Conservation (phyloP, 257 asterid genomes). For the Nemophila menziesii region DNA sequence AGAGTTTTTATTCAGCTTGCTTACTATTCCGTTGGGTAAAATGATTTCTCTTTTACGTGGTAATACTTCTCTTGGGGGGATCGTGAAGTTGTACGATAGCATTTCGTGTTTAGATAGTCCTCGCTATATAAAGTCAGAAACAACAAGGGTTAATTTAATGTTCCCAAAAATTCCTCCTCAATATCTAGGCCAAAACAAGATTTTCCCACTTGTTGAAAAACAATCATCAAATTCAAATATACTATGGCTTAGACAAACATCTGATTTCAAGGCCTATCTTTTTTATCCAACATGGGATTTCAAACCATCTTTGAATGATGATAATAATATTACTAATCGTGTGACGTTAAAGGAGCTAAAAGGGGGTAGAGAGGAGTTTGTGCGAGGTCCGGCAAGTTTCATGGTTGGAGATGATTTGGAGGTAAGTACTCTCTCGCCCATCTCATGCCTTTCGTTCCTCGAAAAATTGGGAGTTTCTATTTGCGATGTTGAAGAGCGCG, state of each 20-base stretch:
- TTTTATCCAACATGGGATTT: too few relatives aligned
- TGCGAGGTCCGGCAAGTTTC: background rate
- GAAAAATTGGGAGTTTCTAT: background rate
- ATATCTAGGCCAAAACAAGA: background rate
- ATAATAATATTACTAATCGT: too few relatives aligned
- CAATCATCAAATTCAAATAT: background rate
- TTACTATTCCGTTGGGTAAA: constrained; percentile 10
- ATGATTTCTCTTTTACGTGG: background rate
- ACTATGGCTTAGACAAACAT: too few relatives aligned
- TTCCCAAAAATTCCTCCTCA: background rate
- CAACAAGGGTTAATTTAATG: background rate
- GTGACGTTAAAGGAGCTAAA: too few relatives aligned
- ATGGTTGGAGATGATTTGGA: background rate
- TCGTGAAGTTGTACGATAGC: constrained; percentile 1
- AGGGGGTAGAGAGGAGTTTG: background rate
- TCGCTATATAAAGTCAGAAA: background rate
- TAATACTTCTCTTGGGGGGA: background rate
- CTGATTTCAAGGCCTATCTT: background rate
- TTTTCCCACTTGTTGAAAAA: background rate
- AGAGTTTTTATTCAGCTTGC: constrained; percentile 1
- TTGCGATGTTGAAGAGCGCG: background rate
- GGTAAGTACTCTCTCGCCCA: background rate
- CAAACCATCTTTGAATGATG: too few relatives aligned
- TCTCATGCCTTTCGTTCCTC: background rate
- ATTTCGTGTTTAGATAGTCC: background rate